A percentile compares a stretch with the other conserved stretches of the same genome.
Evolutionary conservation across 1,284 basidiomycete genomes (phyloP).

Genomic region (Ganoderma sinense): DNA sequence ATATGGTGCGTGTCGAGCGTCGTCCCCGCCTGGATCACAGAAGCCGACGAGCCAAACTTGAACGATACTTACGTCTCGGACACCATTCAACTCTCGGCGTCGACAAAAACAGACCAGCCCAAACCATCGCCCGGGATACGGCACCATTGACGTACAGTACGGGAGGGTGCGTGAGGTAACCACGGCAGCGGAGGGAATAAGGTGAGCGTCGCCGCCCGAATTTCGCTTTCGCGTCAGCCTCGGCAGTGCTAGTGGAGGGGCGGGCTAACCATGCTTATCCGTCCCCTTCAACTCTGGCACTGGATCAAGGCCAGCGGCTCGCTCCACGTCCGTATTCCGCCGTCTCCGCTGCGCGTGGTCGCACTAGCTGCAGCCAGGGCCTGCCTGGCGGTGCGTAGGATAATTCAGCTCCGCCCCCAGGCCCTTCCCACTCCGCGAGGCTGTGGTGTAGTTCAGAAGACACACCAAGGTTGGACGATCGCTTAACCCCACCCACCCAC

Average conservation of each 20-base stretch:
- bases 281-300: too few species aligned
- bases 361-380: not conserved
- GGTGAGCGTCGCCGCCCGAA: slow-evolving; percentile 2
- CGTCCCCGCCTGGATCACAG: not conserved
- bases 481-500: not conserved
- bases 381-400: not conserved
- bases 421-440: not conserved
- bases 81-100: not conserved
- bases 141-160: not conserved
- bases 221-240: not conserved
- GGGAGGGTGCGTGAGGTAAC: not conserved
- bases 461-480: not conserved
- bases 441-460: not conserved
- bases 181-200: not conserved
- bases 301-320: not conserved
- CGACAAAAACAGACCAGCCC: too few species aligned
- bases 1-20: not conserved
- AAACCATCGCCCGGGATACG: not conserved
- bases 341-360: not conserved
- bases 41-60: not conserved
- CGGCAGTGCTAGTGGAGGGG: not conserved
- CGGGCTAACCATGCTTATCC: not conserved
- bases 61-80: too few species aligned
- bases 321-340: not conserved
- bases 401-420: not conserved